Evolutionary conservation across 192 early-diverging fungal species (phyloP).

Genomic region (Pilobolus umbonatus): DNA sequence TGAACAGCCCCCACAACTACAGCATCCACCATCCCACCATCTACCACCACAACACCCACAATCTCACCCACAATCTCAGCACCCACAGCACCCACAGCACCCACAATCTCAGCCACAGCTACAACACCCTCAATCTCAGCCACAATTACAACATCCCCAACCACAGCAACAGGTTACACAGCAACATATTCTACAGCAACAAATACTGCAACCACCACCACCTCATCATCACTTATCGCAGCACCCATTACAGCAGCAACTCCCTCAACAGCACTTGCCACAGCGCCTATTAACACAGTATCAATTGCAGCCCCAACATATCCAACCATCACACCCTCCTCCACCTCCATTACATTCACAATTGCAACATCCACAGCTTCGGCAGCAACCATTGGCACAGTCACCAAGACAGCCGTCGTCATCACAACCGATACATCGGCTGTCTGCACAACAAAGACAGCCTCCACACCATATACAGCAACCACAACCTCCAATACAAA

Average conservation of each 20-base stretch:
- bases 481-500: neutral
- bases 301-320: neutral
- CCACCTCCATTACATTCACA: neutral
- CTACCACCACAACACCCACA: neutral
- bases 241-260: neutral
- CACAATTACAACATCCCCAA: neutral
- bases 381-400: neutral
- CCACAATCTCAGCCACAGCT: conserved; percentile 1
- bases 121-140: neutral
- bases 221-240: neutral
- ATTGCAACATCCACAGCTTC: neutral
- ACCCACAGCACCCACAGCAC: neutral
- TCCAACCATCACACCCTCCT: neutral
- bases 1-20: neutral
- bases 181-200: neutral
- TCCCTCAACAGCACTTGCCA: neutral
- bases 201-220: neutral
- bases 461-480: neutral
- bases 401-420: neutral
- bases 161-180: neutral
- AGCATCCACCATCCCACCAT: neutral
- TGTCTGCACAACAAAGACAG: too few species aligned
- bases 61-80: neutral
- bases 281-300: neutral
- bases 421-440: too few species aligned